Evolutionary conservation across 371 early-diverging fungal genomes (phyloP).

Genomic region (Nematocida sp.): DNA sequence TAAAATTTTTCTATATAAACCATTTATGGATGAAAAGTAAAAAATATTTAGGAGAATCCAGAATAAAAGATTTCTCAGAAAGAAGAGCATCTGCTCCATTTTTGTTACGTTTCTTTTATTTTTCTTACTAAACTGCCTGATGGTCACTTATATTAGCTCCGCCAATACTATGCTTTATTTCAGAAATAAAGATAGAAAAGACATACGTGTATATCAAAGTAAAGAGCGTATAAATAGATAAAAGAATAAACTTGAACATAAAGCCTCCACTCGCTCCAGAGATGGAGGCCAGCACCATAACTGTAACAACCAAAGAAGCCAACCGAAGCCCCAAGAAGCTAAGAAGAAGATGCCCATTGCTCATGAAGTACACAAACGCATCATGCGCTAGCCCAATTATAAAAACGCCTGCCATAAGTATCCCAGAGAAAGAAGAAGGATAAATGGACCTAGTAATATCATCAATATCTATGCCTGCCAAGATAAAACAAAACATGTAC

Average conservation of each 20-base stretch:
- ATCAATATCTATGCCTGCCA: background rate
- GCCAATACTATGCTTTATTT: constrained; percentile 15
- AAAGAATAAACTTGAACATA: constrained; percentile 27
- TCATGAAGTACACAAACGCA: constrained; percentile 11
- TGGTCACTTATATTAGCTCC: constrained; percentile 23
- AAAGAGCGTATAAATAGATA: background rate
- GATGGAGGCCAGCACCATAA: background rate
- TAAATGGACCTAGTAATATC: background rate
- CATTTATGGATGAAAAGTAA: no score
- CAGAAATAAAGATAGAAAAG: constrained; percentile 38
- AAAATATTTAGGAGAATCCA: no score
- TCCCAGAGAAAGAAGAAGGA: background rate
- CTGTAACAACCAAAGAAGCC: background rate
- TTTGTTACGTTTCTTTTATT: no score
- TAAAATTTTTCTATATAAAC: no score
- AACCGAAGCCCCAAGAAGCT: constrained; percentile 13
- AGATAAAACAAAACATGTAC: constrained; percentile 4
- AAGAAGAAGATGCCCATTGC: constrained; percentile 28
- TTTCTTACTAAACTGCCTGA: constrained; percentile 44
- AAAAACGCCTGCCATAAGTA: background rate
- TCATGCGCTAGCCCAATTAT: constrained; percentile 7
- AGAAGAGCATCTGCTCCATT: no score
- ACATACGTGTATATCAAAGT: constrained; percentile 19
- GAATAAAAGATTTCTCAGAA: no score
- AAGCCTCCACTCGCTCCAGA: background rate